Conservation (phyloP, 2,329 filamentous ascomycete species). For the Colletotrichum eremochloae region DNA sequence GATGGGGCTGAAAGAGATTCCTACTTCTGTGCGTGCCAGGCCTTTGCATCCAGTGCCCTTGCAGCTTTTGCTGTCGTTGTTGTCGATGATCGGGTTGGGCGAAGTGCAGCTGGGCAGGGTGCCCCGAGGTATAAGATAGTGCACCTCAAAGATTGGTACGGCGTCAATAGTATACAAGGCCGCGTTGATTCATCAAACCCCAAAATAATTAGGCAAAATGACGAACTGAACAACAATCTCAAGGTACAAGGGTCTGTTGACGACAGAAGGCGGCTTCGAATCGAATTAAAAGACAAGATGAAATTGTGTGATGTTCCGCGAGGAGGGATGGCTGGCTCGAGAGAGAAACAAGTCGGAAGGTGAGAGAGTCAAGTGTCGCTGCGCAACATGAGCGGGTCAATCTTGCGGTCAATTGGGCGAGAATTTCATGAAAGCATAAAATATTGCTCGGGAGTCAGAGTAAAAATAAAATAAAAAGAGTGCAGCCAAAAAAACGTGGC, state of each 20-base stretch:
- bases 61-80: slow-evolving; percentile 19
- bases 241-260: no score
- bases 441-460: background rate
- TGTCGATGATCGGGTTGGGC: slow-evolving; percentile 9
- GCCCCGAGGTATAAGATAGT: background rate
- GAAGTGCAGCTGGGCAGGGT: slow-evolving; percentile 15
- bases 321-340: background rate
- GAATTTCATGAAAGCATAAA: slow-evolving; percentile 22
- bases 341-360: background rate
- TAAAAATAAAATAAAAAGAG: background rate
- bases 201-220: background rate
- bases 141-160: slow-evolving; percentile 18
- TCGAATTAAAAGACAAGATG: background rate
- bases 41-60: slow-evolving; percentile 15
- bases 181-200: background rate
- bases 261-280: background rate
- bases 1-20: slow-evolving; percentile 24
- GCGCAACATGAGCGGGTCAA: background rate
- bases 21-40: slow-evolving; percentile 28
- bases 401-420: slow-evolving; percentile 3
- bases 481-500: slow-evolving; percentile 5
- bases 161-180: slow-evolving; percentile 35
- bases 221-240: background rate
- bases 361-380: background rate
- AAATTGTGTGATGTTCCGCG: background rate